Evolutionary conservation across 2,329 filamentous ascomycete genomes (phyloP).

Genomic region (Pyrenophora seminiperda): DNA sequence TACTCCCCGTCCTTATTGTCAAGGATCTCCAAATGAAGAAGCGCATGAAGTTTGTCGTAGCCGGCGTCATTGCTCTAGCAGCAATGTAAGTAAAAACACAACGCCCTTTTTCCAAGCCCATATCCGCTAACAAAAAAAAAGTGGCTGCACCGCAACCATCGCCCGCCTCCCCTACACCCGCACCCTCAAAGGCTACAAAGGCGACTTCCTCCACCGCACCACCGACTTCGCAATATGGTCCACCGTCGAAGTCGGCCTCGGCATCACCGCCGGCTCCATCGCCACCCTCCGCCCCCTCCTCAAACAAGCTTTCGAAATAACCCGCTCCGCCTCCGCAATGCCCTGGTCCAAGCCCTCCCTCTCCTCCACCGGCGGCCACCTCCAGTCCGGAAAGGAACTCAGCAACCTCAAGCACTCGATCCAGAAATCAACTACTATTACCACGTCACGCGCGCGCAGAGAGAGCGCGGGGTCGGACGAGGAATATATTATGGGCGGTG

Average conservation of each 20-base stretch:
- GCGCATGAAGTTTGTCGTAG: conserved; percentile 58
- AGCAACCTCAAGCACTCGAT: conserved; percentile 25
- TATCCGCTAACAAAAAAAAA: conserved; percentile 16
- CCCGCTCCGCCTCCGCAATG: conserved; percentile 20
- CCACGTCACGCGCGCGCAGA: conserved; percentile 28
- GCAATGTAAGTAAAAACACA: conserved; percentile 34
- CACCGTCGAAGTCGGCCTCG: conserved; percentile 35
- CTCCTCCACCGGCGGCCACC: conserved; percentile 7
- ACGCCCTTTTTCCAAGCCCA: neutral
- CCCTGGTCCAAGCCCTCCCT: conserved; percentile 24
- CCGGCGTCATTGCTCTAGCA: conserved; percentile 57
- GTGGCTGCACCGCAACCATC: conserved; percentile 48
- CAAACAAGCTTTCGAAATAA: conserved; percentile 22
- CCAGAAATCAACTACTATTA: conserved; percentile 26
- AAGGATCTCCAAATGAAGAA: conserved; percentile 61
- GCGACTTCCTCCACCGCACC: conserved; percentile 41
- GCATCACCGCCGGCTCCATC: conserved; percentile 37
- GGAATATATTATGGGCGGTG: conserved; percentile 26
- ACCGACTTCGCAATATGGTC: conserved; percentile 42
- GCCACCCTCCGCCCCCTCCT: conserved; percentile 35
- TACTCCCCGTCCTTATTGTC: conserved; percentile 56
- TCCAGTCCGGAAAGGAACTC: conserved; percentile 16
- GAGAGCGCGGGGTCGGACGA: conserved; percentile 29
- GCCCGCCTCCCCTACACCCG: conserved; percentile 38
- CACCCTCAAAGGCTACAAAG: conserved; percentile 31